A percentile compares a stretch with the other conserved stretches of the same genome.
Conservation (phyloP, 1,284 basidiomycete genomes). For the Heterobasidion annosum region DNA sequence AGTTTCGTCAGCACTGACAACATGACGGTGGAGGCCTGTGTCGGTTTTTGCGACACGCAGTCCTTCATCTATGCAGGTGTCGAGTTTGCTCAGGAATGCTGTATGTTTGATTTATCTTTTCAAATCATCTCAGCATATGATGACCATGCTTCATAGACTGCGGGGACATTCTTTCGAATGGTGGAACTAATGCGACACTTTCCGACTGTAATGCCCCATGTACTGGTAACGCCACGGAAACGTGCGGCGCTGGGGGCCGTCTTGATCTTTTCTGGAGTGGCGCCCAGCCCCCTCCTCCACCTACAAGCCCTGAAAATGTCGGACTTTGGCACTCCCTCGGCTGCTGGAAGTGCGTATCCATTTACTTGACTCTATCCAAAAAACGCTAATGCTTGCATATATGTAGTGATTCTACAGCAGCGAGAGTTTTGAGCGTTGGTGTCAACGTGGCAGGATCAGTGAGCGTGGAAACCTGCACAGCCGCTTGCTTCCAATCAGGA, state of each 20-base stretch:
- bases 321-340: constrained; percentile 58
- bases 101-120: constrained; percentile 20
- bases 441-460: constrained; percentile 32
- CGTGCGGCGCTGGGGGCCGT: constrained; percentile 48
- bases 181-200: constrained; percentile 31
- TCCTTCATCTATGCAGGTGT: constrained; percentile 53
- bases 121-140: not conserved
- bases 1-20: constrained; percentile 31
- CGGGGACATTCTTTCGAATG: constrained; percentile 42
- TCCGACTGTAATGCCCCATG: constrained; percentile 58
- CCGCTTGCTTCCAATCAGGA: constrained; percentile 51
- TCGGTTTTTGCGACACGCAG: constrained; percentile 44
- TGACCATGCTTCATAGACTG: constrained; percentile 37
- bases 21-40: constrained; percentile 64
- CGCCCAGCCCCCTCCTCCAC: constrained; percentile 38
- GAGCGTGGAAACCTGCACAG: constrained; percentile 52
- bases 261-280: constrained; percentile 62
- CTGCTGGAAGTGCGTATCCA: constrained; percentile 45
- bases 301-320: constrained; percentile 37
- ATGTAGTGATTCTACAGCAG: constrained; percentile 36
- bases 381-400: not conserved
- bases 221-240: constrained; percentile 45
- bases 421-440: constrained; percentile 39
- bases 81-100: constrained; percentile 51
- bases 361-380: constrained; percentile 3